These are phyloP conservation scores for Boletus patriciae DNA, from an alignment of 768 basidiomycete species.

Conservation along the genomic window DNA sequence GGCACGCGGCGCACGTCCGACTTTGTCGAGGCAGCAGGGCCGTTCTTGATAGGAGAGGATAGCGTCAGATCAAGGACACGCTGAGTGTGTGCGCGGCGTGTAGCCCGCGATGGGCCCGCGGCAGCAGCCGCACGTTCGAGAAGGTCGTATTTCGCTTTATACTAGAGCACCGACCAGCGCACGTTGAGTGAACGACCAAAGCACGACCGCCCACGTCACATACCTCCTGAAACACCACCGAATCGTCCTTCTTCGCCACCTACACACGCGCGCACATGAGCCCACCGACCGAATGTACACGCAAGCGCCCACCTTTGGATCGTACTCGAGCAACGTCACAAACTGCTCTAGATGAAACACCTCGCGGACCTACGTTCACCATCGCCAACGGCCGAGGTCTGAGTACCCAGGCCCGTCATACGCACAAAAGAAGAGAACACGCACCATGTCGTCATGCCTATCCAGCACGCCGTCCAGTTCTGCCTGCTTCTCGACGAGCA, in stretches of 20 bases:
- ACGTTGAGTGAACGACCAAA: not conserved
- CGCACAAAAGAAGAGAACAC: slow-evolving; percentile 30
- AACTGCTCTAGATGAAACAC: slow-evolving; percentile 87
- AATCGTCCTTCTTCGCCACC: slow-evolving; percentile 72
- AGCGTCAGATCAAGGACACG: slow-evolving; percentile 46
- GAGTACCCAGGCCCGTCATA: not conserved
- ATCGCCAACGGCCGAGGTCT: not conserved
- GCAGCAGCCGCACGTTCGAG: slow-evolving; percentile 45
- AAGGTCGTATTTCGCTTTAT: slow-evolving; percentile 62
- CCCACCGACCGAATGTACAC: not conserved
- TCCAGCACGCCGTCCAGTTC: slow-evolving; percentile 60
- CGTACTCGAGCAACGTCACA: slow-evolving; percentile 69
- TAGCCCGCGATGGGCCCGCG: slow-evolving; percentile 55
- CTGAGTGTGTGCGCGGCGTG: slow-evolving; percentile 58
- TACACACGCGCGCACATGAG: slow-evolving; percentile 27
- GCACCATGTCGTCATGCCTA: slow-evolving; percentile 71
- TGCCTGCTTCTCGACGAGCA: slow-evolving; percentile 59
- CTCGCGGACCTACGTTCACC: slow-evolving; percentile 64
- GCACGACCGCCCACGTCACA: slow-evolving; percentile 22
- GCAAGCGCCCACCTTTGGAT: slow-evolving; percentile 58
- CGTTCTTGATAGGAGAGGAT: slow-evolving; percentile 20
- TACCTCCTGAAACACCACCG: slow-evolving; percentile 73
- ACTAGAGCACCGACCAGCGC: slow-evolving; percentile 38
- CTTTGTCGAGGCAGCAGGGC: slow-evolving; percentile 9
- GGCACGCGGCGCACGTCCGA: slow-evolving; percentile 11